Base-by-base conservation (phyloP, 129 eudicot genomes). In the Flaveria robusta region DNA sequence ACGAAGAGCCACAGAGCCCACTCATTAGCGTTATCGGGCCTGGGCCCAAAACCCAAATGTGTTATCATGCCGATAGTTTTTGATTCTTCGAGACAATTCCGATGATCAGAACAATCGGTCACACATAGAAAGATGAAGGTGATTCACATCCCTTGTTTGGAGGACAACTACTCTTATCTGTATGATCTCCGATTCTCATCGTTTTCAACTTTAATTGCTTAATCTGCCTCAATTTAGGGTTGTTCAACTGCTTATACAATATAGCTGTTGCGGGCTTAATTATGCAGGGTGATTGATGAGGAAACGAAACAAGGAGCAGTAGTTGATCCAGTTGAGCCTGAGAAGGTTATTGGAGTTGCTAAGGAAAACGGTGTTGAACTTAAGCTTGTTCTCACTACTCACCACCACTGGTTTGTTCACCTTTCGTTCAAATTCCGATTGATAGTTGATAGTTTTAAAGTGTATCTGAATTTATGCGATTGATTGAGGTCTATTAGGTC, bases 321-420 rank as follows among this genome's bases (percentile, higher is more conserved):
- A 56, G 98, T 94, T 18, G 98, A 94, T 79, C 98, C 98, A 27
- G 98, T 89, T 50, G 98, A 94, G 82, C 97, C 98, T 15, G 97
- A 91, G 78, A 94, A 94, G 83, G 83, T 94, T 70, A 76, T 91
- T 10, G 65, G 54, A 73, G 88, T 88, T 29, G 98, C 96, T 50
- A 85, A 89, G 62, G 87, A 88, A 19, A 49, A 91, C 23, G 93
- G 87, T 0, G 93, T 84, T 66, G 81, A 85, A 9, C 81, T 94
- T 31, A 91, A 94, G 82, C 74, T 88, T 22, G 96, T 91, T 23
- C 93, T 94, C 77, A 94, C 98, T 83, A 91, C 98, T 55, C 98
- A 94, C 66, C 97, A 94, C 78, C 98, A 94, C 91, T 91, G 98
- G 98, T 94, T 39, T 65, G 70, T 7, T 60, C 27, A 72, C 77